Conservation (phyloP, 192 early-diverging fungal species). For the Coemansia sp. region DNA sequence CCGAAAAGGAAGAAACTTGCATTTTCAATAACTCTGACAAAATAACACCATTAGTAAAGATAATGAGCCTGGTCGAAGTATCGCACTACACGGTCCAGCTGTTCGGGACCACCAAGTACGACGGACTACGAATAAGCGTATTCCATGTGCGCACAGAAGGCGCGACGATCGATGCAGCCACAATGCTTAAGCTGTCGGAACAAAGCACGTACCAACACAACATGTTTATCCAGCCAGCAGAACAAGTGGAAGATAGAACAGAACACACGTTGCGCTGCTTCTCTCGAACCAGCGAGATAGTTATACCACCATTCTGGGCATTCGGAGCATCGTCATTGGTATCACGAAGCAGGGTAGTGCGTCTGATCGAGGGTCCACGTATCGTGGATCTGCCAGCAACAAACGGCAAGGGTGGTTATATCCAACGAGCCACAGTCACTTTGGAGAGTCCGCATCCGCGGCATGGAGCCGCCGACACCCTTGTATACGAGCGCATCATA, state of each 20-base stretch:
- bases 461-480: neutral
- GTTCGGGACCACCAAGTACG: constrained; percentile 22
- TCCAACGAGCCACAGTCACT: neutral
- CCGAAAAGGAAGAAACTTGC: too few species aligned
- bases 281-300: neutral
- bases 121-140: constrained; percentile 20
- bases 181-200: constrained; percentile 5
- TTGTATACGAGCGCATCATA: constrained; percentile 16
- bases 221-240: constrained; percentile 10
- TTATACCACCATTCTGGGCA: constrained; percentile 11
- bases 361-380: too few species aligned
- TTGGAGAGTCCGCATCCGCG: constrained; percentile 2
- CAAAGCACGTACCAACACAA: constrained; percentile 10
- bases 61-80: neutral
- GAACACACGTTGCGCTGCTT: constrained; percentile 24
- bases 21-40: too few species aligned
- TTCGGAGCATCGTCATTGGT: constrained; percentile 23
- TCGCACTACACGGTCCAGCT: constrained; percentile 21
- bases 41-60: too few species aligned
- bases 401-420: neutral
- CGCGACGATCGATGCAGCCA: neutral
- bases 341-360: too few species aligned
- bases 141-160: constrained; percentile 7
- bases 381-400: neutral
- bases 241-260: neutral